These are phyloP conservation scores for Trametopsis cervina DNA, from an alignment of 768 basidiomycete species.

Conservation along the genomic window DNA sequence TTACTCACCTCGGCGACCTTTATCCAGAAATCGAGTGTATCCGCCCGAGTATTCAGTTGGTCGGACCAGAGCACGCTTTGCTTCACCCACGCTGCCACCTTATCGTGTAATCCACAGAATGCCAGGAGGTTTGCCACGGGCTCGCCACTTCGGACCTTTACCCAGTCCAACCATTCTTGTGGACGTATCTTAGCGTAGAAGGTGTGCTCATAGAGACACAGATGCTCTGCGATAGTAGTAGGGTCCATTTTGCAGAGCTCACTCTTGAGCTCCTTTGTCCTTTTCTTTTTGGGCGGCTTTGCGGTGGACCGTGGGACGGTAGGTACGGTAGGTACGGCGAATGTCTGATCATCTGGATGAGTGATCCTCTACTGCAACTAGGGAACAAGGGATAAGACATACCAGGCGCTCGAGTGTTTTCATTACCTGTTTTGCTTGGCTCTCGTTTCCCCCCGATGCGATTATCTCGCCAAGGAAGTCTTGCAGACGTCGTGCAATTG, in stretches of 20 bases:
- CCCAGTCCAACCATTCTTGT: constrained; percentile 69
- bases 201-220: constrained; percentile 67
- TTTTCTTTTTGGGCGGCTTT: constrained; percentile 25
- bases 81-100: constrained; percentile 62
- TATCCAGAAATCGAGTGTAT: constrained; percentile 67
- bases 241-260: constrained; percentile 64
- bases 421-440: constrained; percentile 42
- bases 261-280: constrained; percentile 44
- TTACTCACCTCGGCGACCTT: constrained; percentile 69
- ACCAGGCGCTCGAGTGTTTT: constrained; percentile 51
- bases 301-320: constrained; percentile 16
- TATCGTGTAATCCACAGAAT: constrained; percentile 58
- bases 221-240: constrained; percentile 68
- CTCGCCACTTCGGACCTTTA: constrained; percentile 31
- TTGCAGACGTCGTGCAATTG: constrained; percentile 49
- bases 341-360: constrained; percentile 30
- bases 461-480: constrained; percentile 41
- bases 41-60: constrained; percentile 44
- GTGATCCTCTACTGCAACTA: not conserved
- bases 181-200: constrained; percentile 65
- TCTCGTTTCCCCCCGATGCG: constrained; percentile 33
- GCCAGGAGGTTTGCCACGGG: constrained; percentile 37
- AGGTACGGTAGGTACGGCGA: constrained; percentile 16
- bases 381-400: constrained; percentile 17
- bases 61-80: constrained; percentile 49